Percentiles rank a stretch among this genome's conserved stretches.
Conservation (phyloP, 2,329 filamentous ascomycete species). For the Penicillium sp. region DNA sequence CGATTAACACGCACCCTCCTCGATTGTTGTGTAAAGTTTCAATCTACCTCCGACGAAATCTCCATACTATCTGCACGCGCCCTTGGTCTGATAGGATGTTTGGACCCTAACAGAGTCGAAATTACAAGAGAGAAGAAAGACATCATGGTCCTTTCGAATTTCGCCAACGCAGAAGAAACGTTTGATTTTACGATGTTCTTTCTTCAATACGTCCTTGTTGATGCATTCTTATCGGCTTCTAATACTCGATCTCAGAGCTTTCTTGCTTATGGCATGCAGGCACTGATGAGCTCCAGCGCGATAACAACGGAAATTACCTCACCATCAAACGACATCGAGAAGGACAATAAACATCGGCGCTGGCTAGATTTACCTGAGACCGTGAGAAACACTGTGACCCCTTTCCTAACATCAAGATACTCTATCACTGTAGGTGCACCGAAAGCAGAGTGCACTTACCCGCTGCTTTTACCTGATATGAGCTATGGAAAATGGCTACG, state of each 20-base stretch:
- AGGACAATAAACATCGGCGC: slow-evolving; percentile 62
- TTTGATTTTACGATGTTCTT: slow-evolving; percentile 82
- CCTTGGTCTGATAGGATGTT: slow-evolving; percentile 81
- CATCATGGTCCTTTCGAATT: slow-evolving; percentile 86
- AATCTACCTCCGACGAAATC: slow-evolving; percentile 63
- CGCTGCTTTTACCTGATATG: slow-evolving; percentile 67
- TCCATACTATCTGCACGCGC: slow-evolving; percentile 72
- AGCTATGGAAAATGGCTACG: slow-evolving; percentile 79
- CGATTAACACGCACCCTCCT: slow-evolving; percentile 72
- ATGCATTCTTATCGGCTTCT: slow-evolving; percentile 84
- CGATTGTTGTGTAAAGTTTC: slow-evolving; percentile 80
- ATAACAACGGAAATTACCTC: slow-evolving; percentile 58
- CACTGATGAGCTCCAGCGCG: slow-evolving; percentile 73
- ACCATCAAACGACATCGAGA: slow-evolving; percentile 52
- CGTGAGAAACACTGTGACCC: slow-evolving; percentile 75
- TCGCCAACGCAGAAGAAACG: slow-evolving; percentile 70
- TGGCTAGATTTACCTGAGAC: slow-evolving; percentile 76
- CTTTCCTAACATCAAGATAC: slow-evolving; percentile 83
- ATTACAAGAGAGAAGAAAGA: slow-evolving; percentile 70
- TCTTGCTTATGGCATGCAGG: slow-evolving; percentile 91
- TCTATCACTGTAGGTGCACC: slow-evolving; percentile 60
- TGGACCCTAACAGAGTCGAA: slow-evolving; percentile 89
- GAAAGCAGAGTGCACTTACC: slow-evolving; percentile 62
- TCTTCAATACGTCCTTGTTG: slow-evolving; percentile 81
- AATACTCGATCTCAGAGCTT: slow-evolving; percentile 87